Base-by-base conservation (phyloP, 352 stramenopile species). In the Albugo candida region DNA sequence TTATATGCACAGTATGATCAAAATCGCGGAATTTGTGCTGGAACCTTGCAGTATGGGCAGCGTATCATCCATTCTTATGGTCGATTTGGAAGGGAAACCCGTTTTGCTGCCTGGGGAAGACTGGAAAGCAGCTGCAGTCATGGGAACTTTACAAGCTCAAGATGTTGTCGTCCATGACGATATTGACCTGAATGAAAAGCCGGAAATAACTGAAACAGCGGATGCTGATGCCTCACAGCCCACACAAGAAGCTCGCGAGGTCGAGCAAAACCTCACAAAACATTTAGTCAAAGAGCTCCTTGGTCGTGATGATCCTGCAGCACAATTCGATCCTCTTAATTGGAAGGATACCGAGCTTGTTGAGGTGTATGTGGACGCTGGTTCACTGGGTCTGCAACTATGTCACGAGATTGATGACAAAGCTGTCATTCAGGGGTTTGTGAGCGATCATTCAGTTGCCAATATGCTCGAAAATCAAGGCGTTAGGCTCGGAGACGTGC, bases 51-150 rank as follows among this genome's bases (percentile, higher is more conserved):
- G 70, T 41, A 20, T 49, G 0, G 55, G 53, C 11, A 52, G 61
- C 19, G 50, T 84, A n/a, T 71, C 67, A 6, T 78, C 69, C 14
- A 62, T 82, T 14, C 64, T 82, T 40, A 74, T 82, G 67, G 50
- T 84, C 17, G 64, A 79, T 39, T 43, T 56, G 1, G 52, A 65
- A 41, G 72, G 69, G 10, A 62, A 65, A 12, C 58, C 48, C 12
- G 56, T 81, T 14, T 56, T 67, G 1, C 65, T 81, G 35, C 46
- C 53, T 34, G 65, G 66, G 11, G 56, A 59, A 16, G 41, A 55
- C 11, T 81, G 68, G 68, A 16, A 39, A n/a, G 41, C n/a, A 10
- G 0, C 21, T 2, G 34, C 13, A 14, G 17, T 42, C 12, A 10
- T 11, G 10, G 16, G 38, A 19, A 47, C 6, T 10, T 47, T 14